Conservation (phyloP, 352 stramenopile species). For the Pythium brachiatum region DNA sequence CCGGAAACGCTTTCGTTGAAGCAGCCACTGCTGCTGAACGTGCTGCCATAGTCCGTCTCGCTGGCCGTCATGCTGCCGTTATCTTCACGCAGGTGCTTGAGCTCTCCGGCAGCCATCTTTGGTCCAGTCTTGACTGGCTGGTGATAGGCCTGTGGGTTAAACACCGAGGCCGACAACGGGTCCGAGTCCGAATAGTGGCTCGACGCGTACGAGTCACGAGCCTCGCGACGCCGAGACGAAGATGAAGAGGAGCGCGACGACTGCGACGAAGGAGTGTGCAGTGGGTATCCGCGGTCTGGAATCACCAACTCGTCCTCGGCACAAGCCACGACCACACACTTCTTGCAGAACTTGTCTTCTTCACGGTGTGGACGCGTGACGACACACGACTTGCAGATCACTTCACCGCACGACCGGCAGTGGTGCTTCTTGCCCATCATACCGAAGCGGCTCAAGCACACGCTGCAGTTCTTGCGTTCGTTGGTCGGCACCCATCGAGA, state of each 20-base stretch:
- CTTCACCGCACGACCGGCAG: slow-evolving; percentile 72
- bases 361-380: slow-evolving; percentile 43
- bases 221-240: slow-evolving; percentile 9
- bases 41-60: slow-evolving; percentile 21
- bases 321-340: slow-evolving; percentile 61
- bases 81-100: slow-evolving; percentile 16
- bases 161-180: slow-evolving; percentile 9
- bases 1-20: slow-evolving; percentile 12
- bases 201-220: slow-evolving; percentile 15
- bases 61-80: slow-evolving; percentile 21
- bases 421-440: slow-evolving; percentile 76
- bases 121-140: slow-evolving; percentile 5
- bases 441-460: slow-evolving; percentile 59
- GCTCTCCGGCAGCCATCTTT: slow-evolving; percentile 10
- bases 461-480: slow-evolving; percentile 59
- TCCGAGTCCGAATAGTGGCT: slow-evolving; percentile 11
- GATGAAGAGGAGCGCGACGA: slow-evolving; percentile 32
- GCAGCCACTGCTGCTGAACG: slow-evolving; percentile 13
- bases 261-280: slow-evolving; percentile 13
- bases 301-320: slow-evolving; percentile 32
- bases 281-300: slow-evolving; percentile 21
- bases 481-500: slow-evolving; percentile 39
- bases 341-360: slow-evolving; percentile 71
- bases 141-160: slow-evolving; percentile 4
- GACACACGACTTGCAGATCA: slow-evolving; percentile 75